A percentile compares a stretch with the other conserved stretches of the same genome.
phyloP scores from a whole-genome alignment of 345 rosid species.

The Durio zibethinus region DNA sequence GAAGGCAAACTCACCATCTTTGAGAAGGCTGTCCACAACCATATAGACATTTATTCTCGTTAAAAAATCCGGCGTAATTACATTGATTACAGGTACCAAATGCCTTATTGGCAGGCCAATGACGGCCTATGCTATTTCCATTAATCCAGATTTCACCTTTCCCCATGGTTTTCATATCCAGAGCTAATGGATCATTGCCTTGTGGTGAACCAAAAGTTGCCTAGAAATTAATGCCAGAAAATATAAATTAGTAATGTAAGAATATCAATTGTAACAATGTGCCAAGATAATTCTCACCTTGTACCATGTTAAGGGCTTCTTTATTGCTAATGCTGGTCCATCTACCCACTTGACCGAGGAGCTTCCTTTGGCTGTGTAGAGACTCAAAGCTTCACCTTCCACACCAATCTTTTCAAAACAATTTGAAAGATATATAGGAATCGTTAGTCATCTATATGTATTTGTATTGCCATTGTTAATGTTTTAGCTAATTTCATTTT shows the following conservation, averaged over 20 bases:
- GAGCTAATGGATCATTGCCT: slow-evolving; percentile 68
- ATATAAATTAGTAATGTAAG: background rate
- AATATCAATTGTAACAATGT: background rate
- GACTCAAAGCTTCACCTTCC: slow-evolving; percentile 60
- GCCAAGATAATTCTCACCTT: slow-evolving; percentile 42
- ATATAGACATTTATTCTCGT: slow-evolving; percentile 43
- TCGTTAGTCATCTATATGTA: background rate
- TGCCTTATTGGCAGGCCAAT: slow-evolving; percentile 66
- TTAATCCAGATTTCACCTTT: slow-evolving; percentile 81
- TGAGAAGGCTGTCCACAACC: slow-evolving; percentile 76
- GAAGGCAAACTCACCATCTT: slow-evolving; percentile 45
- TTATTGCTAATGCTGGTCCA: slow-evolving; percentile 50
- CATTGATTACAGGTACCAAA: slow-evolving; percentile 63
- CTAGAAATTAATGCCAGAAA: slow-evolving; percentile 33
- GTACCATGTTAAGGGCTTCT: slow-evolving; percentile 81
- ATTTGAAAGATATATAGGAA: background rate
- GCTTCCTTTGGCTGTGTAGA: slow-evolving; percentile 57
- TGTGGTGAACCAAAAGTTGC: slow-evolving; percentile 55
- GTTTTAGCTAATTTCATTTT: background rate
- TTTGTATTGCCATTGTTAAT: background rate
- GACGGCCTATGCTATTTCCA: slow-evolving; percentile 76
- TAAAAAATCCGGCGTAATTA: slow-evolving; percentile 51
- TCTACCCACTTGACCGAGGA: slow-evolving; percentile 63
- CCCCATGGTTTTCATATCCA: slow-evolving; percentile 76
- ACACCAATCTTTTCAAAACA: slow-evolving; percentile 48